These are phyloP conservation scores for Quercus phellos DNA, from an alignment of 331 rosid species.

Conservation along the genomic window DNA sequence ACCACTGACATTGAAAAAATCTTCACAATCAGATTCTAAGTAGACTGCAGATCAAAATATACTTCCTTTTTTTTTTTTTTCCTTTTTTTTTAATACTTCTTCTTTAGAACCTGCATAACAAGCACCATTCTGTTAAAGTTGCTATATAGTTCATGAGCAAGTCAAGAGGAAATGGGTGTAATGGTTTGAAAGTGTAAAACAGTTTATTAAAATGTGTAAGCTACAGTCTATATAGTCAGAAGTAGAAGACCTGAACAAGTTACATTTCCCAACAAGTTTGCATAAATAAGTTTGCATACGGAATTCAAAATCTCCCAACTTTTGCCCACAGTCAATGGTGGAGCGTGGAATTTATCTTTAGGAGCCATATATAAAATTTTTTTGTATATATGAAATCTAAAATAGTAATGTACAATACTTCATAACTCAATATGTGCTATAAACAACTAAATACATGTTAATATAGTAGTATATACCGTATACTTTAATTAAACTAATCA, in stretches of 20 bases:
- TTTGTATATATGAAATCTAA: too few species aligned
- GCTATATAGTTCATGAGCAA: not conserved
- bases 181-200: not conserved
- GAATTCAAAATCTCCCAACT: not conserved
- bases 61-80: not conserved
- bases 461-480: too few species aligned
- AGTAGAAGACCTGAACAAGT: not conserved
- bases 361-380: accelerated
- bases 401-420: too few species aligned
- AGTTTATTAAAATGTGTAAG: not conserved
- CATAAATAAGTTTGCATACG: too few species aligned
- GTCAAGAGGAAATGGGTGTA: not conserved
- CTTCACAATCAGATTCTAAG: conserved; percentile 45
- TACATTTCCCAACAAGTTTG: not conserved
- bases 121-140: not conserved
- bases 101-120: conserved; percentile 23
- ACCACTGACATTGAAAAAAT: conserved; percentile 38
- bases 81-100: not conserved
- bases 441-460: too few species aligned
- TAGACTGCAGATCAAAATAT: conserved; percentile 26
- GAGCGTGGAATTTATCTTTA: accelerated
- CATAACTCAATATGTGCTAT: too few species aligned
- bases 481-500: too few species aligned
- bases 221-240: not conserved
- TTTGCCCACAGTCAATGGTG: not conserved